These are phyloP conservation scores for Brasilioporus rufonigricans DNA, from an alignment of 768 basidiomycete genomes.

Conservation along the genomic window DNA sequence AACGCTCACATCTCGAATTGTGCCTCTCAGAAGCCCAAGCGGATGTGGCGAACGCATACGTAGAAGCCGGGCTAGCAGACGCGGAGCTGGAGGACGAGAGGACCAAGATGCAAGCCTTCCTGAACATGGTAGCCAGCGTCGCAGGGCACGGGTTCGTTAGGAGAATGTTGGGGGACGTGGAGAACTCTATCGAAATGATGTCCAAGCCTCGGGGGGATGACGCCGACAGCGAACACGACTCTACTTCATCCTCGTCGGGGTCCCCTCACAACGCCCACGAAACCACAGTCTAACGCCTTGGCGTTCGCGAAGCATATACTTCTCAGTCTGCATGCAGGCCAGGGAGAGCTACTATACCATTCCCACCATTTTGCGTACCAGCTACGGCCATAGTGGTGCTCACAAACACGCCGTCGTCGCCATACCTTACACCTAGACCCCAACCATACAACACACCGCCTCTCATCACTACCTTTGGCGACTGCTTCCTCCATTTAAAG, in stretches of 20 bases:
- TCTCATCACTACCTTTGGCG: not conserved
- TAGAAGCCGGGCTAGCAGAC: constrained; percentile 28
- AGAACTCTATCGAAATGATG: constrained; percentile 13
- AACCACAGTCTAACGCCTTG: not conserved
- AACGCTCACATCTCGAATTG: constrained; percentile 21
- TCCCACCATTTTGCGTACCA: not conserved
- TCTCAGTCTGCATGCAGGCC: not conserved
- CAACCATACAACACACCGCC: not conserved
- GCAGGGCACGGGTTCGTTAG: constrained; percentile 29
- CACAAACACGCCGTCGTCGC: not conserved
- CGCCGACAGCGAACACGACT: not conserved
- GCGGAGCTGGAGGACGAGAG: constrained; percentile 25
- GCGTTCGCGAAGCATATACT: not conserved
- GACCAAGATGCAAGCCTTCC: constrained; percentile 23
- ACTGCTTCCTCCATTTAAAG: not conserved
- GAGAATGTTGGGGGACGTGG: constrained; percentile 23
- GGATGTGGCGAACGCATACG: constrained; percentile 23
- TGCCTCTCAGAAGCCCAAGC: constrained; percentile 14
- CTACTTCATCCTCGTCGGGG: constrained; percentile 2
- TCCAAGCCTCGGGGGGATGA: constrained; percentile 3
- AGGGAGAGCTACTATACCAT: not conserved
- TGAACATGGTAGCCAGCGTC: constrained; percentile 21
- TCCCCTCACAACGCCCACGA: not conserved
- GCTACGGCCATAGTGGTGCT: not conserved
- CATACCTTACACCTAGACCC: not conserved